These are phyloP conservation scores for Exophiala bonariae DNA, from an alignment of 2,329 filamentous ascomycete species.

Conservation along the genomic window DNA sequence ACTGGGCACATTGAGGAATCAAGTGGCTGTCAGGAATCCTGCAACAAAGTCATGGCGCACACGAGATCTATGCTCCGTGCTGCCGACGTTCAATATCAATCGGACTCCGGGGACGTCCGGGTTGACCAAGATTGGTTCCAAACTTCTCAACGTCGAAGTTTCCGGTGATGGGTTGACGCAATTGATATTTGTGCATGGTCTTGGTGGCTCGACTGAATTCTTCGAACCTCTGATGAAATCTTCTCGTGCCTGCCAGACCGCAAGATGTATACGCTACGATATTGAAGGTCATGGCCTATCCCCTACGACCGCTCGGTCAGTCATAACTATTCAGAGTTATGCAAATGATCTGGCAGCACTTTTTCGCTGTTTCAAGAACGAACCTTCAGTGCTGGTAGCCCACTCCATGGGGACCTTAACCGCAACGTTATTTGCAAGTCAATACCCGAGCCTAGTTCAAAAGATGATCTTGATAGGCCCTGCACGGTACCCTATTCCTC, in stretches of 20 bases:
- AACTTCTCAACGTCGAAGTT: constrained; percentile 41
- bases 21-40: constrained; percentile 31
- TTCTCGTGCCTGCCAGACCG: constrained; percentile 27
- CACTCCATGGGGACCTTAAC: constrained; percentile 55
- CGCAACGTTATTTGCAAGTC: constrained; percentile 43
- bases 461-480: constrained; percentile 53
- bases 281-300: constrained; percentile 59
- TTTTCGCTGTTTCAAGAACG: constrained; percentile 36
- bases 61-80: no score
- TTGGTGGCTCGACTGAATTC: constrained; percentile 49
- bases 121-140: constrained; percentile 25
- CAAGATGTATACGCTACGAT: constrained; percentile 49
- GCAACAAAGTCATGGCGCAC: no score
- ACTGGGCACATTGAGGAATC: constrained; percentile 45
- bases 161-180: constrained; percentile 25
- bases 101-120: constrained; percentile 33
- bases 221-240: constrained; percentile 47
- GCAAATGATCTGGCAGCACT: constrained; percentile 40
- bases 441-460: constrained; percentile 40
- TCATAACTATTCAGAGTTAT: constrained; percentile 45
- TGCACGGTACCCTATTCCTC: constrained; percentile 45
- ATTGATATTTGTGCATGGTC: constrained; percentile 57
- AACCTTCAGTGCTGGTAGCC: constrained; percentile 45
- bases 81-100: constrained; percentile 33
- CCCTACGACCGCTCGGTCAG: constrained; percentile 48